Evolutionary conservation across 2,329 filamentous ascomycete species (phyloP).

Genomic region (Esteya vermicola): DNA sequence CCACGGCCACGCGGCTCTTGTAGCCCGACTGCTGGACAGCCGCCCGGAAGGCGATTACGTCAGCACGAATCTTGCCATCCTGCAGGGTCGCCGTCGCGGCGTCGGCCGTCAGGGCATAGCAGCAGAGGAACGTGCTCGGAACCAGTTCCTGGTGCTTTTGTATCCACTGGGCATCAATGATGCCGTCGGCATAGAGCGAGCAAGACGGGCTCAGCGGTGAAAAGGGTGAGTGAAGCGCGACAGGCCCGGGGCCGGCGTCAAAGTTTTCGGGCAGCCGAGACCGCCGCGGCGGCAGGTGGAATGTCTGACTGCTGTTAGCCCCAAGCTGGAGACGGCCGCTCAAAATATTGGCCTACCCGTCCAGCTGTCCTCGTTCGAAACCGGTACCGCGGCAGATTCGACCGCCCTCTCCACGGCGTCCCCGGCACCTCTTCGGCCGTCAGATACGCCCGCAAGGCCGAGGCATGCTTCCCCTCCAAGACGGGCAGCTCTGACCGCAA

Average conservation of each 20-base stretch:
- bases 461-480: slow-evolving; percentile 50
- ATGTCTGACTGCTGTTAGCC: slow-evolving; percentile 26
- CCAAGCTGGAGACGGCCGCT: no score
- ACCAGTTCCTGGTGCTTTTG: slow-evolving; percentile 77
- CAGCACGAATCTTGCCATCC: slow-evolving; percentile 77
- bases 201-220: slow-evolving; percentile 80
- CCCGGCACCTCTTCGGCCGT: slow-evolving; percentile 48
- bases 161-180: slow-evolving; percentile 71
- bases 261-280: slow-evolving; percentile 37
- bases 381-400: slow-evolving; percentile 34
- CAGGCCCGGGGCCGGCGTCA: slow-evolving; percentile 29
- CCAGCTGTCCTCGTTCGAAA: slow-evolving; percentile 63
- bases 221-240: slow-evolving; percentile 73
- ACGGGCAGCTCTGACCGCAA: slow-evolving; percentile 59
- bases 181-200: slow-evolving; percentile 73
- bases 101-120: slow-evolving; percentile 65
- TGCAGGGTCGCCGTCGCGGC: slow-evolving; percentile 59
- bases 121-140: slow-evolving; percentile 66
- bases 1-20: slow-evolving; percentile 63
- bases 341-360: slow-evolving; percentile 51
- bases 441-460: slow-evolving; percentile 52
- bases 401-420: slow-evolving; percentile 52
- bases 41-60: slow-evolving; percentile 65
- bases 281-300: slow-evolving; percentile 42
- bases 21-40: slow-evolving; percentile 56